Conservation (phyloP, 2,329 filamentous ascomycete species). For the Paecilomyces dactylethromorphus region DNA sequence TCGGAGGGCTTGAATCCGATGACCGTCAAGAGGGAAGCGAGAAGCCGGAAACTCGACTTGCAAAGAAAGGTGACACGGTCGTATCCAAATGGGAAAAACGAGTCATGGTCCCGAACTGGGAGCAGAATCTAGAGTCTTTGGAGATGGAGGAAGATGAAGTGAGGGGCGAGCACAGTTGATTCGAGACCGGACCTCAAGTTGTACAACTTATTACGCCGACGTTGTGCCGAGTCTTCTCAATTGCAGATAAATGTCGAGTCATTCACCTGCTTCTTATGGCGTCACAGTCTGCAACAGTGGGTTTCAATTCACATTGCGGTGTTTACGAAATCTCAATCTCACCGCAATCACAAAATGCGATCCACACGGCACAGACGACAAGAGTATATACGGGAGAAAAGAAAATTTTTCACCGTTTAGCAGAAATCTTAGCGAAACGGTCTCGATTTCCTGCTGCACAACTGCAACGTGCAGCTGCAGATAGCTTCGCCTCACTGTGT, state of each 20-base stretch:
- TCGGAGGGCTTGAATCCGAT: constrained; percentile 37
- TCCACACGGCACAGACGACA: background rate
- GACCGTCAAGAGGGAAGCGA: constrained; percentile 4
- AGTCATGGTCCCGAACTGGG: constrained; percentile 28
- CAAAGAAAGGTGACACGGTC: constrained; percentile 21
- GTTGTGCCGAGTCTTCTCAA: background rate
- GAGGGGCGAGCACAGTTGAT: constrained; percentile 15
- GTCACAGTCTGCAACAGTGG: background rate
- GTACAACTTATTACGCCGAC: background rate
- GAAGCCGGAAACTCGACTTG: constrained; percentile 21
- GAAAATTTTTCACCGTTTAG: background rate
- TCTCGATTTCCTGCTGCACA: background rate
- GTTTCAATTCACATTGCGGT: background rate
- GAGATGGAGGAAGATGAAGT: constrained; percentile 23
- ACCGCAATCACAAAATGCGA: background rate
- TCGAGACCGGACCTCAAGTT: background rate
- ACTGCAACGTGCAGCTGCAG: background rate
- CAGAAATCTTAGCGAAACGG: background rate
- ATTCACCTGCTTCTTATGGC: background rate
- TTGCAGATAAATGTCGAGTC: background rate
- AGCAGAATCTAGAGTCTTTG: constrained; percentile 31
- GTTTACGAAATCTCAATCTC: background rate
- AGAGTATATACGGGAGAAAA: background rate
- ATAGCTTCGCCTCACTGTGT: background rate
- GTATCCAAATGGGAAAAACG: constrained; percentile 24